These are phyloP conservation scores for Eucalyptus cloeziana DNA, from an alignment of 345 rosid species.

Conservation along the genomic window DNA sequence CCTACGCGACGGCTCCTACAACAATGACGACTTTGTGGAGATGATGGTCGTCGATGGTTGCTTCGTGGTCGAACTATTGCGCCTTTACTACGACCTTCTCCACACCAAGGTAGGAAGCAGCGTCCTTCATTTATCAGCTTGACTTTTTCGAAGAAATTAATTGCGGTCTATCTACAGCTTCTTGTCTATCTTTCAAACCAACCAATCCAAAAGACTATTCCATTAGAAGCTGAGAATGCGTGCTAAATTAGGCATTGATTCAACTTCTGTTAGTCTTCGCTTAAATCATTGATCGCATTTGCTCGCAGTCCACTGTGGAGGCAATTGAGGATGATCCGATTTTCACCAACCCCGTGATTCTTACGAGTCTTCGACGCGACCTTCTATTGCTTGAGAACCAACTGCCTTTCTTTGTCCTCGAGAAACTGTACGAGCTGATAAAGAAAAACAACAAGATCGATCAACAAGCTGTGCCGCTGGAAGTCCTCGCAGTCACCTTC, in stretches of 20 bases:
- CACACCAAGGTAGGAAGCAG: neutral
- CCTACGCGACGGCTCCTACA: no score
- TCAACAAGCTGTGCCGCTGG: neutral
- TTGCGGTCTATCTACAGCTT: neutral
- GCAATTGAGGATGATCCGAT: neutral
- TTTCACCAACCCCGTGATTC: neutral
- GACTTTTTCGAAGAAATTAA: neutral
- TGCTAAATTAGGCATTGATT: neutral
- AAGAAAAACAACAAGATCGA: neutral
- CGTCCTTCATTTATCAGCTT: neutral
- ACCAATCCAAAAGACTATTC: neutral
- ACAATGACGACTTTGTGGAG: neutral
- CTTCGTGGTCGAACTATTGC: neutral
- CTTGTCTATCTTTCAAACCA: neutral
- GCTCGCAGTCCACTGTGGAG: neutral
- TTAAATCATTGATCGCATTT: neutral
- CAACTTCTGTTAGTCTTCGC: neutral
- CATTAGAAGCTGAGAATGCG: neutral
- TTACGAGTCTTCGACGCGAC: neutral
- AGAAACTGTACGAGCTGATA: neutral
- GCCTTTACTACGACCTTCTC: neutral
- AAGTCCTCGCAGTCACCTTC: neutral
- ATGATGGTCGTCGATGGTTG: constrained; percentile 1
- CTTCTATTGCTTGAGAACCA: constrained; percentile 3
- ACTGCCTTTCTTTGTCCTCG: neutral